These are phyloP conservation scores for Cystobasidium onofrii DNA, from an alignment of 768 basidiomycete genomes.

Conservation along the genomic window DNA sequence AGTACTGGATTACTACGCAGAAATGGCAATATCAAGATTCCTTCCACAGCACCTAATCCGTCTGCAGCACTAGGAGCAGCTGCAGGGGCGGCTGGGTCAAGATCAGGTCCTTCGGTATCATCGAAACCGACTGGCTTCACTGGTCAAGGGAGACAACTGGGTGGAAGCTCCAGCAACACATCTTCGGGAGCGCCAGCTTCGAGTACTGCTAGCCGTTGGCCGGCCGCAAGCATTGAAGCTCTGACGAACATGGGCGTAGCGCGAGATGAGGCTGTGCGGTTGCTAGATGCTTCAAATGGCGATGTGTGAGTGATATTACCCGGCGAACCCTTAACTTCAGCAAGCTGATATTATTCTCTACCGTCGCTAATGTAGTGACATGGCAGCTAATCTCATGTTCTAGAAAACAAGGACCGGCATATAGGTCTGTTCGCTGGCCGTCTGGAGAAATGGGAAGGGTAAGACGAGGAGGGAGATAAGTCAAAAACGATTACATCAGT, in stretches of 20 bases:
- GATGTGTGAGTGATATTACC: conserved; percentile 56
- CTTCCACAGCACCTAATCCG: conserved; percentile 9
- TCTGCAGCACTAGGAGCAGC: conserved; percentile 35
- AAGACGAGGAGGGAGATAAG: not conserved
- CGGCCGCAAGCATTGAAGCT: conserved; percentile 59
- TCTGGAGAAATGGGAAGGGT: too few species aligned
- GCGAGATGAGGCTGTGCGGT: conserved; percentile 66
- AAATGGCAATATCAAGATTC: conserved; percentile 38
- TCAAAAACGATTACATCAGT: not conserved
- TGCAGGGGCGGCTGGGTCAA: conserved; percentile 34
- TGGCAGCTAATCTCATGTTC: conserved; percentile 24
- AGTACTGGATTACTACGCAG: conserved; percentile 1
- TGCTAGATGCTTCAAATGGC: conserved; percentile 70
- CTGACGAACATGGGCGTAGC: conserved; percentile 70
- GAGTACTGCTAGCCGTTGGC: conserved; percentile 45
- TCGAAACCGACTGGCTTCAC: not conserved
- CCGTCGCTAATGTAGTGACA: not conserved
- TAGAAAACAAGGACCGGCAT: not conserved
- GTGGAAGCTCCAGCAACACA: conserved; percentile 25
- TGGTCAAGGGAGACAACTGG: not conserved
- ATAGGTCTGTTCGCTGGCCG: too few species aligned
- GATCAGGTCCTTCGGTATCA: conserved; percentile 34
- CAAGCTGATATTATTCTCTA: too few species aligned
- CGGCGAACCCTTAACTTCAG: too few species aligned
- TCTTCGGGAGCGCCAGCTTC: conserved; percentile 39